phyloP scores from a whole-genome alignment of 345 rosid species.

The Gossypium anomalum region DNA sequence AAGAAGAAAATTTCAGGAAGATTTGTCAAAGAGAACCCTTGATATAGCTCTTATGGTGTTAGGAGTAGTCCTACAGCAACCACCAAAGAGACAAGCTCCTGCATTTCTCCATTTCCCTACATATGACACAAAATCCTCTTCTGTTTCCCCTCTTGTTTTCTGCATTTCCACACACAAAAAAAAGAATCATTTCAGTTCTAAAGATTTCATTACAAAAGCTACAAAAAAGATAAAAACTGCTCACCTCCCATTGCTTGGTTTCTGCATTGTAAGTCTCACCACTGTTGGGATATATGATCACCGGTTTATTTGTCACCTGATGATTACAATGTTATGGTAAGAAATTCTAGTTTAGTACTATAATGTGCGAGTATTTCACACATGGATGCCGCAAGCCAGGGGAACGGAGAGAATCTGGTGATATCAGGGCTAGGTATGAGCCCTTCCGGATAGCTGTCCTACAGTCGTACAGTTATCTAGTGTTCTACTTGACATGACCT shows the following conservation, averaged over 20 bases:
- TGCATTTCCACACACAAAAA: constrained; percentile 19
- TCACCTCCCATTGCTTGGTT: constrained; percentile 73
- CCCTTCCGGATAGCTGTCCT: too few species aligned
- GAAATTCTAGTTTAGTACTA: background rate
- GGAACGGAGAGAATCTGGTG: too few species aligned
- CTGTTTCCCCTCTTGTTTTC: constrained; percentile 51
- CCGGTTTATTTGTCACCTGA: constrained; percentile 68
- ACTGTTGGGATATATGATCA: constrained; percentile 74
- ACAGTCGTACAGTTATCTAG: too few species aligned
- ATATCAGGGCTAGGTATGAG: too few species aligned
- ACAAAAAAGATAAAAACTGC: constrained; percentile 15
- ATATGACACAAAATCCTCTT: constrained; percentile 75
- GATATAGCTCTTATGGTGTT: constrained; percentile 63
- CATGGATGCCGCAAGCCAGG: too few species aligned
- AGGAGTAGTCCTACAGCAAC: constrained; percentile 94
- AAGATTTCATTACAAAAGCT: background rate
- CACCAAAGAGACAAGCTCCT: constrained; percentile 76
- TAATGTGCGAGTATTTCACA: background rate
- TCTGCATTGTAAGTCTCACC: constrained; percentile 71
- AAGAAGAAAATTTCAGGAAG: constrained; percentile 4
- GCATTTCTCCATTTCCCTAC: constrained; percentile 65
- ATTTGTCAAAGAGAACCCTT: constrained; percentile 40
- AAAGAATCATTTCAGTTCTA: background rate
- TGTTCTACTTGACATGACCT: too few species aligned
- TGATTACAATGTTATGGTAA: background rate